These are phyloP conservation scores for Spirogloea muscicola DNA, from an alignment of 139 green algal species.

Conservation along the genomic window DNA sequence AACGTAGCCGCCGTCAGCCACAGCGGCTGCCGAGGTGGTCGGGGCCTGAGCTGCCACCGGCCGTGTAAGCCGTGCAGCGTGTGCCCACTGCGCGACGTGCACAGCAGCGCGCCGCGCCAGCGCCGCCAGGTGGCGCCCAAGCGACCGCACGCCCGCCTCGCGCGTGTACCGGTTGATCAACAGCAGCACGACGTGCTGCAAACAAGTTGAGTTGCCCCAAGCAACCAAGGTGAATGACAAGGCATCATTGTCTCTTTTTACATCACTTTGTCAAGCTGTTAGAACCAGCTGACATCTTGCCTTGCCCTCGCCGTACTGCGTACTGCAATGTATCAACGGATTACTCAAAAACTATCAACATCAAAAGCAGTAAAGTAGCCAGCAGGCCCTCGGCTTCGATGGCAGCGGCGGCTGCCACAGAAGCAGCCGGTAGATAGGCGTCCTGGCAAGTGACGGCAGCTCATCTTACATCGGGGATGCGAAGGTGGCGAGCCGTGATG, in stretches of 20 bases:
- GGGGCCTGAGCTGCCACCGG: background rate
- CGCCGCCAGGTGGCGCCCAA: slow-evolving; percentile 61
- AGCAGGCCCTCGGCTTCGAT: too few relatives aligned
- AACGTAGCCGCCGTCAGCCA: background rate
- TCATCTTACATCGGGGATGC: slow-evolving; percentile 29
- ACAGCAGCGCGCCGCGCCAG: slow-evolving; percentile 67
- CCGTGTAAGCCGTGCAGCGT: background rate
- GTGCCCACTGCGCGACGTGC: slow-evolving; percentile 42
- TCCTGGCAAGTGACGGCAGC: too few relatives aligned
- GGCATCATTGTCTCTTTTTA: background rate
- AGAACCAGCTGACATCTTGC: too few relatives aligned
- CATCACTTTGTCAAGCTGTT: too few relatives aligned
- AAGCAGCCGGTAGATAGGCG: too few relatives aligned
- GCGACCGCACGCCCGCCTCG: slow-evolving; percentile 68
- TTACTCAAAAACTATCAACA: too few relatives aligned
- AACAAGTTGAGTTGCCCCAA: too few relatives aligned
- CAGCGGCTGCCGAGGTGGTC: background rate
- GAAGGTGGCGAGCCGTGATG: slow-evolving; percentile 37
- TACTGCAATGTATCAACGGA: too few relatives aligned
- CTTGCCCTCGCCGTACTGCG: too few relatives aligned
- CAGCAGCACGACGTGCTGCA: slow-evolving; percentile 6
- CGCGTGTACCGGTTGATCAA: slow-evolving; percentile 62
- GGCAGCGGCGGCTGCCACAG: too few relatives aligned
- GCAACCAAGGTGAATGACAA: slow-evolving; percentile 14
- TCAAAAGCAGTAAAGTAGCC: too few relatives aligned